Base-by-base conservation (phyloP, 257 asterid genomes). In the Ilex asprella region DNA sequence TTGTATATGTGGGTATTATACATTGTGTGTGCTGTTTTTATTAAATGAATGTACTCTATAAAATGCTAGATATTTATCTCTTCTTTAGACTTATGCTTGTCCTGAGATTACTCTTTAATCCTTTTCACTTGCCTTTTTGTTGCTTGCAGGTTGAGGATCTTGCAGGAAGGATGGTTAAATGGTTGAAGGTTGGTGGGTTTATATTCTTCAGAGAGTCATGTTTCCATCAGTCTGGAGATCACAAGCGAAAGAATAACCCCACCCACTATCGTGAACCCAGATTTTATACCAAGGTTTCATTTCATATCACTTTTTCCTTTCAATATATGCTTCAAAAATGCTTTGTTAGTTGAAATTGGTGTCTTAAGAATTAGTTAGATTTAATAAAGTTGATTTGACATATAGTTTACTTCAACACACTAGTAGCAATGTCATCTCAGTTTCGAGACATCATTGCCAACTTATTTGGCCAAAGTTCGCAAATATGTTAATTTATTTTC, bases 221-320 rank as follows among this genome's bases (percentile, higher is more conserved):
- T 75, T 93, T 93, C 78, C 97, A 93, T 75, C 97, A 84, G 60
- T 89, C 99, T 39, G 99, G 97, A 27, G 96, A 89, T 65, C 94
- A 87, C 86, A 89, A 87, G 74, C 73, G 96, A 70, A 89, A 84
- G 78, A 72, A 56, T 67, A 84, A 93, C 70, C 99, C 97, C 49
- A 89, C 96, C 39, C 97, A 93, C 77, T 93, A 89, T 68, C 95
- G 99, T 31, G 96, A 85, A 59, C 99, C 99, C 55, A 87, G 99
- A 60, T 93, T 71, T 72, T 93, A 93, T 69, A 89, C 96, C 56
- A 87, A 89, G 99, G 99, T 93, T 62, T 14, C 30, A 16, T 65
- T 31, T 52, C 60, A 32, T 30, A 30, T 47, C 51, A 60, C 9
- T 21, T 21, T 21, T 21, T 21, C 54, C 50, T 41, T 13, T 53